phyloP scores from a whole-genome alignment of 805 yeast species.

The Ogataea degrootiae region DNA sequence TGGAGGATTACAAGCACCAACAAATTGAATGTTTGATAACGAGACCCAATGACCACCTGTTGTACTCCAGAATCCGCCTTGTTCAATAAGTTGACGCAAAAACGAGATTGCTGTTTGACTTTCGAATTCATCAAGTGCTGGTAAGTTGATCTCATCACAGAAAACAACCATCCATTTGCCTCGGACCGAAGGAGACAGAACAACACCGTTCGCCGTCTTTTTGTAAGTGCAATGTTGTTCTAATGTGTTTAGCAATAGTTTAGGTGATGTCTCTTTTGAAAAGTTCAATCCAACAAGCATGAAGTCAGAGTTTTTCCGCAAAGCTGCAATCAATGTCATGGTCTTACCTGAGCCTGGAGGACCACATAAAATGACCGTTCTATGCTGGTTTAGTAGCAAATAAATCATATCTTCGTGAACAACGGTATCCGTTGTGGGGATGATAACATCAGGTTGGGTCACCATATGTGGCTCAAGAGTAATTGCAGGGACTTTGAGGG shows the following conservation, averaged over 20 bases:
- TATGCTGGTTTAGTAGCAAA: constrained; percentile 49
- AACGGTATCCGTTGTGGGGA: constrained; percentile 76
- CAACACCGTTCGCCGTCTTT: constrained; percentile 45
- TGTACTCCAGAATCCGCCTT: constrained; percentile 72
- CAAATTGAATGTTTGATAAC: constrained; percentile 64
- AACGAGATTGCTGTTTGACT: constrained; percentile 69
- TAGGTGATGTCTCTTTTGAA: constrained; percentile 73
- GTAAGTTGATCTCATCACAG: constrained; percentile 89
- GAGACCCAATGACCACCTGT: constrained; percentile 60
- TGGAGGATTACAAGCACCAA: constrained; percentile 95
- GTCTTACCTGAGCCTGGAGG: constrained; percentile 98
- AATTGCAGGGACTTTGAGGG: constrained; percentile 33
- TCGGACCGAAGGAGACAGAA: constrained; percentile 51
- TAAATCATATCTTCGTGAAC: constrained; percentile 60
- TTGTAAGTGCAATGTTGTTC: constrained; percentile 69
- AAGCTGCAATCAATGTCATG: constrained; percentile 73
- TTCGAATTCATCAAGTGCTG: constrained; percentile 64
- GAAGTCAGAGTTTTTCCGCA: constrained; percentile 51
- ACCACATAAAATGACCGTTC: constrained; percentile 75
- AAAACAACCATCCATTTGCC: constrained; percentile 77
- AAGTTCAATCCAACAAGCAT: constrained; percentile 71
- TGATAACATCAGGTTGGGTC: constrained; percentile 54
- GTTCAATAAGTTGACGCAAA: constrained; percentile 69
- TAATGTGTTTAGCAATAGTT: constrained; percentile 53
- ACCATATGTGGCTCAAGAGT: constrained; percentile 58